Evolutionary conservation across 1,284 basidiomycete genomes (phyloP), one percentile per base, ranked within the genome.

Genomic region (Trichosporon sp.): DNA sequence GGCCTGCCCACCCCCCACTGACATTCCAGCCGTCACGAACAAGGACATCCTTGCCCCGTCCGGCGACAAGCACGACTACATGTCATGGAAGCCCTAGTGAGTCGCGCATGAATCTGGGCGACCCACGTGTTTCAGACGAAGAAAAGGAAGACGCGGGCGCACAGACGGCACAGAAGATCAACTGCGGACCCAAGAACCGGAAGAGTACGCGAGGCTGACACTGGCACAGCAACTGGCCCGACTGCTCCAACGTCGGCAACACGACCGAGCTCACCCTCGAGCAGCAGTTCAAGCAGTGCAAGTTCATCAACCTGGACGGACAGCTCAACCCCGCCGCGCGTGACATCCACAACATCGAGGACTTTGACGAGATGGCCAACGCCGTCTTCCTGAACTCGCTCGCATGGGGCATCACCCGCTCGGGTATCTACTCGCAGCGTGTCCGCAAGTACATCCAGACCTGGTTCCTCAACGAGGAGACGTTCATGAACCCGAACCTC

Each of bases 401-500:
- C 27, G 86, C 89, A 0, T 89, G 85, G 80, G 84, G 84, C 2
- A 75, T 89, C 51, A 84, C 84, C 64, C 83, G 81, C 72, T 78
- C 83, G n/a, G 67, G 78, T 18, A 56, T 66, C 13, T 75, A 75
- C 67, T 72, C 76, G 34, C 62, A 38, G 9, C 68, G 74, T 42
- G 68, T 72, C 56, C 65, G 70, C 23, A 27, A 64, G 38, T 72
- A 68, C 65, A 66, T 76, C 42, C 29, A 72, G 53, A 71, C 70
- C 13, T 76, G 73, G 67, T 91, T 91, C 84, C 80, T 90, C 15
- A 84, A 89, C 70, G 69, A 83, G 0, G 81, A 79, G 6, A 90
- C 88, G 0, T 83, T 77, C 25, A 90, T 91, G 88, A 88, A 89
- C 73, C 90, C 90, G 2, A 88, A 90, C 76, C 81, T 91, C 68